Conservation (phyloP, 176 grass and related monocot species). For the Oryza officinalis region DNA sequence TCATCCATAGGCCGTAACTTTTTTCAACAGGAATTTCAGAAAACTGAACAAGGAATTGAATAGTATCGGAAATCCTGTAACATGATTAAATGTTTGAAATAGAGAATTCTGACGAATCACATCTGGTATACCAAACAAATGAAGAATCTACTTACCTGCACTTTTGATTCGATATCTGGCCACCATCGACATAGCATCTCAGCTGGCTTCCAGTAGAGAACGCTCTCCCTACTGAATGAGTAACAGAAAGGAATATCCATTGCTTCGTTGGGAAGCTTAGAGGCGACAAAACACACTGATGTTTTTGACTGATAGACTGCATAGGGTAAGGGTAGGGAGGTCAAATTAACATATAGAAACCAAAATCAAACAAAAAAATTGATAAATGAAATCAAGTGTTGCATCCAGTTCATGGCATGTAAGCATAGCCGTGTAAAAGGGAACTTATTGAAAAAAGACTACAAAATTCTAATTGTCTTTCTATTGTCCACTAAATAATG, state of each 20-base stretch:
- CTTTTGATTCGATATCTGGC: slow-evolving; percentile 84
- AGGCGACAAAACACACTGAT: slow-evolving; percentile 78
- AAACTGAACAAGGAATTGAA: slow-evolving; percentile 20
- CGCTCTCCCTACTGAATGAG: slow-evolving; percentile 90
- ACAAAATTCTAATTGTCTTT: background rate
- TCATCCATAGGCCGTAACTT: background rate
- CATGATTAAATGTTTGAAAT: background rate
- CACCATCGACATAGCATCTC: slow-evolving; percentile 82
- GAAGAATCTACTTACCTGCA: slow-evolving; percentile 59
- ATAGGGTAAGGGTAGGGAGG: slow-evolving; percentile 18
- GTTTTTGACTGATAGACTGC: slow-evolving; percentile 91
- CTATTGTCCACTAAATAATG: slow-evolving; percentile 21
- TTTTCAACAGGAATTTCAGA: slow-evolving; percentile 28
- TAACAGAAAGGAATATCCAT: slow-evolving; percentile 95
- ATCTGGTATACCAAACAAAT: slow-evolving; percentile 22
- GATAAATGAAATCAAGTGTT: slow-evolving; percentile 18
- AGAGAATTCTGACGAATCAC: background rate
- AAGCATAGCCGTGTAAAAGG: slow-evolving; percentile 10
- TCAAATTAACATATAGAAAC: slow-evolving; percentile 36
- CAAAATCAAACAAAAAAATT: slow-evolving; percentile 20
- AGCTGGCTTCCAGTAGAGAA: slow-evolving; percentile 93
- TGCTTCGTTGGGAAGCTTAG: slow-evolving; percentile 72
- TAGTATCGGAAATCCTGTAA: slow-evolving; percentile 1
- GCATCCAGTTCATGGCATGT: slow-evolving; percentile 21
- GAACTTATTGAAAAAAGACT: background rate